Evolutionary conservation across 2,329 filamentous ascomycete species (phyloP), one percentile per base, ranked within the genome.

Genomic region (Colletotrichum liriopes): DNA sequence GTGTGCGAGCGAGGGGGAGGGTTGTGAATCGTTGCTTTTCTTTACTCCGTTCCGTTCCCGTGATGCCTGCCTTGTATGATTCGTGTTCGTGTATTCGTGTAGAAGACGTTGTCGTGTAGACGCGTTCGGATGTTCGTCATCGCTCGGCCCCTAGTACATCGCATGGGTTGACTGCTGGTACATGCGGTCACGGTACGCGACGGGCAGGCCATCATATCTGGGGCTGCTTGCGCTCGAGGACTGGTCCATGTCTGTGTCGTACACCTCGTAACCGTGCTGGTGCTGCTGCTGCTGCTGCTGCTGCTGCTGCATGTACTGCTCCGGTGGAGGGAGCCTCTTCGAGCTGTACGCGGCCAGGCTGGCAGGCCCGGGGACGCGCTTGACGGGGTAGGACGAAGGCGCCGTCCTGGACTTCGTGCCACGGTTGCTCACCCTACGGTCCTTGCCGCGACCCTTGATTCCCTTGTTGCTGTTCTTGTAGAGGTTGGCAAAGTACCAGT

Each of bases 401-500:
- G 68, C 67, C 18, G 67, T 65, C 62, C 76, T 79, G 23, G 77
- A 60, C 65, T 75, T 39, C 75, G 77, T 56, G 73, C 72, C 68
- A 66, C 76, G 60, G 71, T 55, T 75, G 56, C 80, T 80, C 65
- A 95, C 92, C 70, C 91, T 91, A 68, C 94, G 88, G 76, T 95
- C 93, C 80, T 96, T 96, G 54, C 96, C 96, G 56, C 96, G 91
- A 14, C 96, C 96, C 83, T 98, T 98, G 86, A 98, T 98, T 1
- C 96, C 96, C 82, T 98, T 98, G 88, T 98, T 98, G 84, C 93
- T 95, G 84, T 98, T 97, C 86, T 97, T 98, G 88, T 98, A 98
- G n/a, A 98, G 87, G 0, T 88, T 88, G 5, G 92, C 89, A 79
- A 98, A 96, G 83, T 98, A 97, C 76, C 93, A 90, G 86, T 93